Evolutionary conservation across 768 basidiomycete genomes (phyloP).

Genomic region (Baorangia bicolor): DNA sequence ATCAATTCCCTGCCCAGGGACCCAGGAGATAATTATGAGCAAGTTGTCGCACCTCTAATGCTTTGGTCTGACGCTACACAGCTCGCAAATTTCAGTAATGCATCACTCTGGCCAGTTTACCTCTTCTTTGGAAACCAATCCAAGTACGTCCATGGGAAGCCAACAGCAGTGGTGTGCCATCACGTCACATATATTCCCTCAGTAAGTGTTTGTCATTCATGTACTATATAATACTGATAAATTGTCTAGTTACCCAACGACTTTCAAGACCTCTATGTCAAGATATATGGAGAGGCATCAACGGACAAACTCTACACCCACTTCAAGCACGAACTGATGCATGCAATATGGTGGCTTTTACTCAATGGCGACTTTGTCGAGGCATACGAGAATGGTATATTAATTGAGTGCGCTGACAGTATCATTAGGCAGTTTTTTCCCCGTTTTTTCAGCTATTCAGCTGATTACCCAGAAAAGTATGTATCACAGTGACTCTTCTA

Average conservation of each 20-base stretch:
- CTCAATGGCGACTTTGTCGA: background rate
- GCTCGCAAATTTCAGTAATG: conserved; percentile 28
- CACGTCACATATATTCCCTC: conserved; percentile 17
- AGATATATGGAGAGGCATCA: background rate
- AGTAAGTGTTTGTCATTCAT: background rate
- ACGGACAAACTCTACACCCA: background rate
- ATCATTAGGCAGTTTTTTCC: background rate
- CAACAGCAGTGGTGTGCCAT: conserved; percentile 11
- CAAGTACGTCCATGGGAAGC: conserved; percentile 10
- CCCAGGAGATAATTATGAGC: conserved; percentile 1
- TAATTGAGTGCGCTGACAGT: background rate
- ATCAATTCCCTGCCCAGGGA: background rate
- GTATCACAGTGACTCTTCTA: no score
- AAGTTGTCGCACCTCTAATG: conserved; percentile 14
- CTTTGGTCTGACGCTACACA: conserved; percentile 29
- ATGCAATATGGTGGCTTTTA: background rate
- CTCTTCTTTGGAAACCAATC: conserved; percentile 20
- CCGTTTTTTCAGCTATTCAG: background rate
- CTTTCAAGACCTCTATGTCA: conserved; percentile 7
- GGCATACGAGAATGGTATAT: background rate
- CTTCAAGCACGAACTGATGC: conserved; percentile 1
- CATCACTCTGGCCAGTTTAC: conserved; percentile 29
- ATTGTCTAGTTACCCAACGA: conserved; percentile 4
- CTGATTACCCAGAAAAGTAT: conserved; percentile 11
- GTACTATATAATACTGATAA: background rate